Evolutionary conservation across 352 stramenopile genomes (phyloP).

Genomic region (Phytophthora vignae): DNA sequence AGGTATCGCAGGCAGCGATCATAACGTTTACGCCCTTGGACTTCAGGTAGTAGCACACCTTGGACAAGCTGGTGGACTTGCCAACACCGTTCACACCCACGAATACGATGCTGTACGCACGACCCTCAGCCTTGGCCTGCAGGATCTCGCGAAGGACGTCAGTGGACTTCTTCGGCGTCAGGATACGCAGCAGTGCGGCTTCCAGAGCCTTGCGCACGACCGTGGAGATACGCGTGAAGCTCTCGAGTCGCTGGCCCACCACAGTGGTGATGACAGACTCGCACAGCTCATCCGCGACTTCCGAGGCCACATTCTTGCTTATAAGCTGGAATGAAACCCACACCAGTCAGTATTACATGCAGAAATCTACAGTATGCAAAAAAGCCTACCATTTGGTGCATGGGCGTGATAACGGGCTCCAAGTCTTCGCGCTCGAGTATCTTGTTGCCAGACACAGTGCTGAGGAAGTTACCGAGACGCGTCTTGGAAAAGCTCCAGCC

Average conservation of each 20-base stretch:
- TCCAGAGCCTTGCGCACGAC: slow-evolving; percentile 96
- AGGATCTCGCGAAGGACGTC: slow-evolving; percentile 96
- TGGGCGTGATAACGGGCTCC: slow-evolving; percentile 91
- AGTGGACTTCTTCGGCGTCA: slow-evolving; percentile 96
- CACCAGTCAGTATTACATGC: not conserved
- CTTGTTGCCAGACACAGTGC: slow-evolving; percentile 89
- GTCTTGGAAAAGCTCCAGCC: slow-evolving; percentile 87
- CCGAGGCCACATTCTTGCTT: slow-evolving; percentile 97
- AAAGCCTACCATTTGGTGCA: slow-evolving; percentile 89
- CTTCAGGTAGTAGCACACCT: slow-evolving; percentile 99
- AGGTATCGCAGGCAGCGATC: slow-evolving; percentile 98
- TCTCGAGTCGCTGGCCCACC: slow-evolving; percentile 95
- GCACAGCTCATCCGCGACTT: slow-evolving; percentile 96
- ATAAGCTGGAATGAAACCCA: slow-evolving; percentile 77
- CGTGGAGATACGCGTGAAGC: slow-evolving; percentile 91
- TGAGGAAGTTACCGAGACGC: slow-evolving; percentile 84
- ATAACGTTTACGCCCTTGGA: slow-evolving; percentile 96
- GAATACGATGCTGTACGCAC: slow-evolving; percentile 98
- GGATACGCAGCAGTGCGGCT: slow-evolving; percentile 93
- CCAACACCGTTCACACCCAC: slow-evolving; percentile 99
- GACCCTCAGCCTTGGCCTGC: slow-evolving; percentile 82
- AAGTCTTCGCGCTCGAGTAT: slow-evolving; percentile 95
- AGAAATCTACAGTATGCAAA: not conserved
- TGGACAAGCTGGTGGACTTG: slow-evolving; percentile 99
- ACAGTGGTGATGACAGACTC: slow-evolving; percentile 95